Percentiles rank a stretch among this genome's conserved stretches.
Conservation (phyloP, 177 flowering plant genomes). For the Vitis hybrid region DNA sequence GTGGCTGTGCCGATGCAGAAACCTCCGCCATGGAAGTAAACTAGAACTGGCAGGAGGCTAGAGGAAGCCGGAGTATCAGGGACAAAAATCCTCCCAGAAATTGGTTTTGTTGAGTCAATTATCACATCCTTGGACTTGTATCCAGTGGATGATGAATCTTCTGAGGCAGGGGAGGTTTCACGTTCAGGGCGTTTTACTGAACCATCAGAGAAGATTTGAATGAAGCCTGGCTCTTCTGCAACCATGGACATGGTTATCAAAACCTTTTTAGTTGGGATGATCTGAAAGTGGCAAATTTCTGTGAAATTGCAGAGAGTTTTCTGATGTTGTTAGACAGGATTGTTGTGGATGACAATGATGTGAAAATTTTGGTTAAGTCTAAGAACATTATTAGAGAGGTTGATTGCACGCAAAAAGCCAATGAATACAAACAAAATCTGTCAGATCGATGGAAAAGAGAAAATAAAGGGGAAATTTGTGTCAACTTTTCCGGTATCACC, state of each 20-base stretch:
- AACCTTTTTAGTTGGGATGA: too few relatives aligned
- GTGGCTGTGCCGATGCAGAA: constrained; percentile 86
- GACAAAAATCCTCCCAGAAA: constrained; percentile 62
- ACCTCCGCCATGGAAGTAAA: constrained; percentile 93
- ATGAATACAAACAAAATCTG: too few relatives aligned
- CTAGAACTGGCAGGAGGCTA: constrained; percentile 42
- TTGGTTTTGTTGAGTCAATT: constrained; percentile 49
- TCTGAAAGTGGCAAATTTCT: too few relatives aligned
- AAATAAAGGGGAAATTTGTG: too few relatives aligned
- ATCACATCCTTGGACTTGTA: constrained; percentile 64
- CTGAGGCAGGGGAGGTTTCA: constrained; percentile 34
- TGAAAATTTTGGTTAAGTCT: too few relatives aligned
- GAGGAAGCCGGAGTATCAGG: constrained; percentile 28
- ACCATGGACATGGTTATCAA: constrained; percentile 46
- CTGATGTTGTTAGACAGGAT: too few relatives aligned
- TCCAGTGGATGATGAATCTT: constrained; percentile 24
- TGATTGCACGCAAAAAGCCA: too few relatives aligned
- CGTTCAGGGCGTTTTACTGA: constrained; percentile 57
- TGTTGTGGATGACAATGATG: too few relatives aligned
- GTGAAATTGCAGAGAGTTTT: too few relatives aligned
- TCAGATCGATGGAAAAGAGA: too few relatives aligned
- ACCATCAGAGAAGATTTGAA: constrained; percentile 76
- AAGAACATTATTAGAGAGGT: too few relatives aligned
- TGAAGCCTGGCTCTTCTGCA: constrained; percentile 53
- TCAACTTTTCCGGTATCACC: too few relatives aligned